Base-by-base conservation (phyloP, 73 alveolate species). In the Paramecium sonneborni region DNA sequence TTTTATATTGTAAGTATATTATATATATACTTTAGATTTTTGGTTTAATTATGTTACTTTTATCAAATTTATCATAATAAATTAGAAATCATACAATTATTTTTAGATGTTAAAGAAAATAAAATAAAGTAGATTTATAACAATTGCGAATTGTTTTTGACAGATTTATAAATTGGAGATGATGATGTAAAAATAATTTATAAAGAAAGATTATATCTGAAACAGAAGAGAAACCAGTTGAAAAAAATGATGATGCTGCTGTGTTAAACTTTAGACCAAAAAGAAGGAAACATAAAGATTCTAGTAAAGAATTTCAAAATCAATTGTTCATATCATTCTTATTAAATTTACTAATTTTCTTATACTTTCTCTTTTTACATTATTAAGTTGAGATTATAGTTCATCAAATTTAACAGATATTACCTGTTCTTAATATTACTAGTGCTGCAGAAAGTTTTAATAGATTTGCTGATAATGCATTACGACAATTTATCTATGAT, bases 131-230 rank as follows among this genome's bases (percentile, higher is more conserved):
- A 30, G n/a, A 44, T 88, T 38, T 88, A 88, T 41, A 39, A 76
- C 0, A 88, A 88, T 15, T 70, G 91, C 26, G 94, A 88, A 88
- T 69, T 38, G 21, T 88, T 88, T 30, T 56, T 88, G 39, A 88
- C 85, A 26, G 74, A 88, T 37, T 57, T 88, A 26, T 28, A 88
- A 88, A 70, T 88, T 11, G 94, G 94, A 15, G 94, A 88, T 28
- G 94, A 88, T 23, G 94, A 88, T 57, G 94, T 52, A 52, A 1
- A 52, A 5, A 18, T 18, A n/a, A n/a, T 52, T 52, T 4, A 18
- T 18, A n/a, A 3, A 4, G 18, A 14, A n/a, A 88, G 44, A 43
- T 88, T 5, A 46, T 48, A 39, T 88, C 94, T 28, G 48, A 56
- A 5, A 24, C 5, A 6, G 92, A 85, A 26, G 92, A 84, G 35